Conservation (phyloP, 2,329 filamentous ascomycete genomes). For the Neonectria coccinea region DNA sequence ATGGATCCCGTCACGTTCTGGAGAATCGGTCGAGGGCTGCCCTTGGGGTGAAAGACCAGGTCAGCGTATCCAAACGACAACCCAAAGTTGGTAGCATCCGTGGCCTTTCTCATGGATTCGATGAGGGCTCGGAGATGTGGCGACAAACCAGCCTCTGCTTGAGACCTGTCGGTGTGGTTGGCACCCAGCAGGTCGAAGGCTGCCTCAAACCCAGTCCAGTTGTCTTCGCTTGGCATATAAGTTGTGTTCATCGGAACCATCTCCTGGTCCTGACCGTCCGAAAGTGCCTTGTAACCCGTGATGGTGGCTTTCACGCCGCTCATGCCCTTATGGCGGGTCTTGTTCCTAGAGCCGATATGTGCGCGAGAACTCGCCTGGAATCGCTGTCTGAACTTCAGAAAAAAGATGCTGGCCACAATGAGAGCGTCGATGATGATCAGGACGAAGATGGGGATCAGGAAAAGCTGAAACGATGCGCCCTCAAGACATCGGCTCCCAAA, state of each 20-base stretch:
- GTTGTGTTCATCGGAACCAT: conserved; percentile 50
- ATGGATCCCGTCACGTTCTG: conserved; percentile 67
- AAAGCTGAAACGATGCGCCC: conserved; percentile 56
- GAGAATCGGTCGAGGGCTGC: conserved; percentile 59
- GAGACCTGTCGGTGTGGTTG: conserved; percentile 41
- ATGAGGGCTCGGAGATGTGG: conserved; percentile 62
- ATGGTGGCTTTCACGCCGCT: conserved; percentile 47
- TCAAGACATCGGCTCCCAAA: conserved; percentile 60
- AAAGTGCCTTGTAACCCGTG: conserved; percentile 52
- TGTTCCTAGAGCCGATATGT: conserved; percentile 32
- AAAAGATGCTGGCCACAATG: conserved; percentile 49
- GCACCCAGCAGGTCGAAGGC: conserved; percentile 50
- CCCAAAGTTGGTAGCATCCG: conserved; percentile 63
- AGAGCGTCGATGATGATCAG: conserved; percentile 57
- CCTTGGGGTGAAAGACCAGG: conserved; percentile 61
- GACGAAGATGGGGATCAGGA: conserved; percentile 57
- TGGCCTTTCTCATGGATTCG: conserved; percentile 63
- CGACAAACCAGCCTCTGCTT: conserved; percentile 34
- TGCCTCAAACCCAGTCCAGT: conserved; percentile 53
- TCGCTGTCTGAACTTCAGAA: conserved; percentile 36
- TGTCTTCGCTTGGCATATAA: conserved; percentile 45
- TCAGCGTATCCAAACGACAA: conserved; percentile 65
- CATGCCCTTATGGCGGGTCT: conserved; percentile 37
- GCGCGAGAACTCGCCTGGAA: conserved; percentile 33
- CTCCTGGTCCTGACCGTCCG: conserved; percentile 51